Evolutionary conservation across 1,284 basidiomycete species (phyloP).

Genomic region (Chondrostereum purpureum): DNA sequence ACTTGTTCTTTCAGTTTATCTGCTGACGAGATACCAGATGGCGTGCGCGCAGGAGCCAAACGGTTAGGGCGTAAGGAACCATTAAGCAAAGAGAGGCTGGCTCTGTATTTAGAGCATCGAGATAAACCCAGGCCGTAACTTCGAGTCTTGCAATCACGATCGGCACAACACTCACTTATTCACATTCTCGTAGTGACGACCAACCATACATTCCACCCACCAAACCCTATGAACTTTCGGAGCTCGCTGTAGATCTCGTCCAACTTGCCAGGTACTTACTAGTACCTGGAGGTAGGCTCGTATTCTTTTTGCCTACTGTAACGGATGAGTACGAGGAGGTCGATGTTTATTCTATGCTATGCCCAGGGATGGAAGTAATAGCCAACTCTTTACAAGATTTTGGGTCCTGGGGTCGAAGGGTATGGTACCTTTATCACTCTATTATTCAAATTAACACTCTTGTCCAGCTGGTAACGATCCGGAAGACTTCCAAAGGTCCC

Average conservation of each 20-base stretch:
- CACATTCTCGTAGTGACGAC: constrained; percentile 33
- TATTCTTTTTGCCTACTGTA: constrained; percentile 93
- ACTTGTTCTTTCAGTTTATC: not conserved
- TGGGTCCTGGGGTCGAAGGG: constrained; percentile 90
- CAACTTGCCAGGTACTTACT: constrained; percentile 80
- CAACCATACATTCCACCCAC: constrained; percentile 81
- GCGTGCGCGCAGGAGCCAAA: constrained; percentile 95
- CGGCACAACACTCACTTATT: constrained; percentile 1
- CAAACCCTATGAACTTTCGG: constrained; percentile 89
- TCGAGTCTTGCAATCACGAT: not conserved
- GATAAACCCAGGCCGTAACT: constrained; percentile 35
- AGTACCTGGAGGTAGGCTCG: constrained; percentile 81
- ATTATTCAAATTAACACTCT: not conserved
- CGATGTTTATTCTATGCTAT: constrained; percentile 68
- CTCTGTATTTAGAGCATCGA: constrained; percentile 31
- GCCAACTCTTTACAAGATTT: constrained; percentile 93
- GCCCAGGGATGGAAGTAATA: constrained; percentile 83
- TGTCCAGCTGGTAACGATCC: constrained; percentile 82
- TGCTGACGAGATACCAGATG: constrained; percentile 47
- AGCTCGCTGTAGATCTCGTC: constrained; percentile 79
- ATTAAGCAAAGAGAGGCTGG: constrained; percentile 34
- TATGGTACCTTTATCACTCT: constrained; percentile 33
- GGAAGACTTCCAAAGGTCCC: constrained; percentile 51
- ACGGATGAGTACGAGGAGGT: constrained; percentile 86
- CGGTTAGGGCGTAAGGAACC: constrained; percentile 73